Base-by-base conservation (phyloP, 352 stramenopile species). In the Pythium rhizo-oryzae region DNA sequence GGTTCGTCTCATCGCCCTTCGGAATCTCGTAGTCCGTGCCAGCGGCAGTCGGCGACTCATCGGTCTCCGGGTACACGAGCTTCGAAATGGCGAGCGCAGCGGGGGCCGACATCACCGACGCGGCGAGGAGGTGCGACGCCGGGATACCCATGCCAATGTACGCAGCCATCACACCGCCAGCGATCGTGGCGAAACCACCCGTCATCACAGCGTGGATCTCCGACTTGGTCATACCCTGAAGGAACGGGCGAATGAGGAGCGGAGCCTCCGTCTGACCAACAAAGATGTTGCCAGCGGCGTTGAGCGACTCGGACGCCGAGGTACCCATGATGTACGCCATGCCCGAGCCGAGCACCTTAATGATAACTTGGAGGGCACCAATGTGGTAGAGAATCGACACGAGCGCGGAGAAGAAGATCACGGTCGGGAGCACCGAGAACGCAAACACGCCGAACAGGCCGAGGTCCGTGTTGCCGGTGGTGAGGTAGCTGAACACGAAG, bases 301-400 rank as follows among this genome's bases (percentile, higher is more conserved):
- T 56, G 25, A 56, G 21, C 50, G 50, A 56, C 50, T 56, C 50
- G 8, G 50, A 56, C 13, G 50, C 50, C 9, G 50, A 56, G 8
- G 50, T 56, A 12, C 50, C 50, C 50, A 56, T 56, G 50, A 56
- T 9, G 21, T 37, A 30, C 23, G 50, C 50, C 50, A 56, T 56
- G 23, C 50, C 50, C 5, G 13, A 2, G 21, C 50, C 50, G 12
- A 56, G 50, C 24, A 56, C 50, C 21, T 37, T 33, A 23, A 56
- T 56, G 5, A 56, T 12, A 11, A 35, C 50, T 12, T 56, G 50
- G 8, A 56, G 8, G 5, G 50, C 50, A 18, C 50, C 50, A 56
- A 56, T 56, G 50, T 56, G 24, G 50, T 56, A 56, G 8, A 56
- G 50, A 23, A 56, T 56, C 50, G 50, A 56, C 50, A 56, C 50